Conservation (phyloP, 306 rosid genomes). For the Inga leiocalycina region DNA sequence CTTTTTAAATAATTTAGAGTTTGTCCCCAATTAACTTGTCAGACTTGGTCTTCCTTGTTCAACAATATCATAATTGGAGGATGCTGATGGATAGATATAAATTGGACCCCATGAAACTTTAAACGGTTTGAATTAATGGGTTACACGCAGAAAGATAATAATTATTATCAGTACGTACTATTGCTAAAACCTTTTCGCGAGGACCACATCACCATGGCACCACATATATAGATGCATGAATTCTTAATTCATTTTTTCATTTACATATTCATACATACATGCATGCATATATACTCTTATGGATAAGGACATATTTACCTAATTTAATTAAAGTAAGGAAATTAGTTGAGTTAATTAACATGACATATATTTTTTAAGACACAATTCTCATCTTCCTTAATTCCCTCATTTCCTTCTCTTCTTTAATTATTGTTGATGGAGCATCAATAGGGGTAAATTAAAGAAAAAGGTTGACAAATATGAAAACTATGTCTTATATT, state of each 20-base stretch:
- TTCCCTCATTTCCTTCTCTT: too few relatives aligned
- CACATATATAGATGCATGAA: neutral
- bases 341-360: too few relatives aligned
- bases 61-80: neutral
- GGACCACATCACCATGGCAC: neutral
- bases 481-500: too few relatives aligned
- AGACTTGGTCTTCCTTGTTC: slow-evolving; percentile 5
- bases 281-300: too few relatives aligned
- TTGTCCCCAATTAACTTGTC: neutral
- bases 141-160: neutral
- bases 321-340: too few relatives aligned
- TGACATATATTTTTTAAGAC: too few relatives aligned
- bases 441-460: too few relatives aligned
- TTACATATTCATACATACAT: neutral
- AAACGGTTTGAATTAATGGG: neutral
- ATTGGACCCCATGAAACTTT: neutral
- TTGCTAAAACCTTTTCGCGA: neutral
- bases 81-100: neutral
- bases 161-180: neutral
- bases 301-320: too few relatives aligned
- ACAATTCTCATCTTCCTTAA: too few relatives aligned
- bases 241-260: neutral
- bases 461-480: too few relatives aligned
- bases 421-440: too few relatives aligned
- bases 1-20: neutral